phyloP scores from a whole-genome alignment of 1,139 yeast genomes.

The Yamadazyma sp. region DNA sequence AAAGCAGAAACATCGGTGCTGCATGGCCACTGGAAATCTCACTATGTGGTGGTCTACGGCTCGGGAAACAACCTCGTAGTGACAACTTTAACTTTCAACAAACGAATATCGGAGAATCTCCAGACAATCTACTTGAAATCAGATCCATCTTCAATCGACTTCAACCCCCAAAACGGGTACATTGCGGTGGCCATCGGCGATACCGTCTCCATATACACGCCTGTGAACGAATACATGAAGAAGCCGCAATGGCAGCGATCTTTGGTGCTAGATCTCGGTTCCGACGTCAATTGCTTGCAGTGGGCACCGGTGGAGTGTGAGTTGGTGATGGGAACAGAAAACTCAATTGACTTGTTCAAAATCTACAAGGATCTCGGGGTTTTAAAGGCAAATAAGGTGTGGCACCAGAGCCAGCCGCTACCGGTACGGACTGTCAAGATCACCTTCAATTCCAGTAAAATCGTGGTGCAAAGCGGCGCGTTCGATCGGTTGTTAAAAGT shows the following conservation, averaged over 20 bases:
- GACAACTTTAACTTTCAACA: slow-evolving; percentile 11
- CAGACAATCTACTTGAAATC: slow-evolving; percentile 74
- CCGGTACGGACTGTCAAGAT: slow-evolving; percentile 56
- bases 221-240: slow-evolving; percentile 43
- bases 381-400: slow-evolving; percentile 36
- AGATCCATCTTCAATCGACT: slow-evolving; percentile 67
- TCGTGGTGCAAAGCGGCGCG: slow-evolving; percentile 58
- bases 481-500: slow-evolving; percentile 70
- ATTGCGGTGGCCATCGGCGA: slow-evolving; percentile 46
- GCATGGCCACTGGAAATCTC: slow-evolving; percentile 68
- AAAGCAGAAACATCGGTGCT: slow-evolving; percentile 53
- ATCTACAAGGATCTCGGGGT: slow-evolving; percentile 48
- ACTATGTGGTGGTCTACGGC: slow-evolving; percentile 70
- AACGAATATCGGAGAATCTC: slow-evolving; percentile 34
- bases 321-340: slow-evolving; percentile 58
- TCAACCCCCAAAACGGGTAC: slow-evolving; percentile 59
- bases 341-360: slow-evolving; percentile 53
- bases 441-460: slow-evolving; percentile 64
- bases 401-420: slow-evolving; percentile 57
- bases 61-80: slow-evolving; percentile 83
- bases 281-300: slow-evolving; percentile 50
- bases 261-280: slow-evolving; percentile 25
- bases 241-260: slow-evolving; percentile 51
- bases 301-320: slow-evolving; percentile 69
- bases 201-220: slow-evolving; percentile 39